These are phyloP conservation scores for Dictyostelium discoideum DNA, from an alignment of 78 protist genomes.

Conservation along the genomic window DNA sequence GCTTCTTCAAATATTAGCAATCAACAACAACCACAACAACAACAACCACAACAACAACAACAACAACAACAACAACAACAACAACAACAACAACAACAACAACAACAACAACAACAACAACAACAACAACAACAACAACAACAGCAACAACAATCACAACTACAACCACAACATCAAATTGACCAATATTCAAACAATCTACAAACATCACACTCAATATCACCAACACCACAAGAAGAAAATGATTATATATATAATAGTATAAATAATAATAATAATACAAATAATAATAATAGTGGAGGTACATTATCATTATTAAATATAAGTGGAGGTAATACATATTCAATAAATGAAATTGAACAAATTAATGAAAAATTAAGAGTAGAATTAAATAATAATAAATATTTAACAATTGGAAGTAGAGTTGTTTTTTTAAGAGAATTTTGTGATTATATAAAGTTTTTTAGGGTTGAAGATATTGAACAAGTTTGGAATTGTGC, in stretches of 20 bases:
- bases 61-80: not conserved
- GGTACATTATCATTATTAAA: slow-evolving; percentile 13
- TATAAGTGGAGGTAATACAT: not conserved
- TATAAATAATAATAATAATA: too few relatives aligned
- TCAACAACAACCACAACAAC: not conserved
- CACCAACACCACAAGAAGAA: not conserved
- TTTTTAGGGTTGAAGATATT: slow-evolving; percentile 13
- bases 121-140: not conserved
- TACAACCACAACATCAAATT: not conserved
- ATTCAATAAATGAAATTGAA: slow-evolving; percentile 16
- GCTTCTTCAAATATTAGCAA: slow-evolving; percentile 3
- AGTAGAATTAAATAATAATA: not conserved
- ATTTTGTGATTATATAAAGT: slow-evolving; percentile 35
- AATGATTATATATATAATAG: not conserved
- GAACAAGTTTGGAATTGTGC: slow-evolving; percentile 45
- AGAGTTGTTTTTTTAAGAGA: not conserved
- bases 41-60: not conserved
- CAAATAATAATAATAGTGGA: not conserved
- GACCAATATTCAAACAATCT: not conserved
- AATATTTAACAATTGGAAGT: not conserved
- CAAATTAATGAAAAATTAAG: slow-evolving; percentile 9
- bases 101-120: not conserved
- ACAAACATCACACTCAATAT: not conserved
- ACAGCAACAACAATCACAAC: not conserved
- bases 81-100: not conserved